Evolutionary conservation across 2,329 filamentous ascomycete genomes (phyloP).

Genomic region (Neocatenulostroma microsporum): DNA sequence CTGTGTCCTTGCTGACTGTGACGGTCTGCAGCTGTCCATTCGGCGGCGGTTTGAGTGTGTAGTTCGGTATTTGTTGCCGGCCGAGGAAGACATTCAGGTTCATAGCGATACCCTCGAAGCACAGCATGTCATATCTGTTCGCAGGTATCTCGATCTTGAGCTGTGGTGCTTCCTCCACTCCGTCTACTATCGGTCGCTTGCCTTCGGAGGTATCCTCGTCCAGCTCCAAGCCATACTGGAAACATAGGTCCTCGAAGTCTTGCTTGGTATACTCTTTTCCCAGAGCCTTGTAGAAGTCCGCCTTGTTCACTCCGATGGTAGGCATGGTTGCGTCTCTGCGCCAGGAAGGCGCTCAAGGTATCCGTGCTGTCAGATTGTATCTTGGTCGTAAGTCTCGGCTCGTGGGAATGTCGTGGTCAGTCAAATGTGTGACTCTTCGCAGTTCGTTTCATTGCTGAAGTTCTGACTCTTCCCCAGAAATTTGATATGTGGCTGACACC

Average conservation of each 20-base stretch:
- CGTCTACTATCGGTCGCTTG: constrained; percentile 63
- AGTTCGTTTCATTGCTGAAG: no score
- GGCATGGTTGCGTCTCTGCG: constrained; percentile 61
- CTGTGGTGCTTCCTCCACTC: constrained; percentile 78
- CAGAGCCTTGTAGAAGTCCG: constrained; percentile 85
- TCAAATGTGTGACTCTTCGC: no score
- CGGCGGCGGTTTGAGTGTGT: constrained; percentile 63
- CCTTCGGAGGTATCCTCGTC: constrained; percentile 85
- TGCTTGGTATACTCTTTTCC: constrained; percentile 86
- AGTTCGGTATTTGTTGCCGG: constrained; percentile 68
- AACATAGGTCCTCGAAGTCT: constrained; percentile 94
- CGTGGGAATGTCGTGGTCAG: no score
- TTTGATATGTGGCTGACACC: no score
- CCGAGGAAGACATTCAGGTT: constrained; percentile 94
- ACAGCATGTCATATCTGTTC: constrained; percentile 87
- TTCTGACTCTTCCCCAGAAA: no score
- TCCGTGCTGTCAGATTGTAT: no score
- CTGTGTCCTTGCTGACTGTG: constrained; percentile 59
- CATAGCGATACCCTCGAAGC: constrained; percentile 91
- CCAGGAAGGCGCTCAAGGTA: constrained; percentile 9
- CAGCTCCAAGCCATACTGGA: constrained; percentile 97
- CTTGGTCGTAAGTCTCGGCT: no score
- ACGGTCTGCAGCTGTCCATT: constrained; percentile 70
- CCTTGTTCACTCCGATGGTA: constrained; percentile 95
- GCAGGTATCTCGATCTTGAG: constrained; percentile 97